Conservation (phyloP, 2,329 filamentous ascomycete genomes). For the Aspergillus clavatus region DNA sequence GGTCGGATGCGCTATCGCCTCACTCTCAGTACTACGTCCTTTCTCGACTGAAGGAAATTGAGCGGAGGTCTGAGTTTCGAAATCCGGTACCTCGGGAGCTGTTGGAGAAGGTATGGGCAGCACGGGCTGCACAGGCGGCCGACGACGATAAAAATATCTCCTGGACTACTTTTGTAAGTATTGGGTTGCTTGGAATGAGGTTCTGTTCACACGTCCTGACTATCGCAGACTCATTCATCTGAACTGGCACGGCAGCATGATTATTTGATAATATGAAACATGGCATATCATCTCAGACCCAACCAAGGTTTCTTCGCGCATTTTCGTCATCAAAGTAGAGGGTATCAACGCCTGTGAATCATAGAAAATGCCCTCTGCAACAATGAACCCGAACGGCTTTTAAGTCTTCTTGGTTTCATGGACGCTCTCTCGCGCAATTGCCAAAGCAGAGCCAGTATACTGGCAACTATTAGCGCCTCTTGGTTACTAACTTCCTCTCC, state of each 20-base stretch:
- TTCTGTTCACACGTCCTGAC: neutral
- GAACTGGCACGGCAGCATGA: constrained; percentile 23
- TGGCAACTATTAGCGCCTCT: constrained; percentile 3
- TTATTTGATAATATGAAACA: constrained; percentile 25
- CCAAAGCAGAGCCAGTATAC: constrained; percentile 4
- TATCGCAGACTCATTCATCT: constrained; percentile 19
- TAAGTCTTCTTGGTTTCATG: neutral
- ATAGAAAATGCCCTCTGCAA: neutral
- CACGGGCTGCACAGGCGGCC: constrained; percentile 15
- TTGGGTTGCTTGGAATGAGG: neutral
- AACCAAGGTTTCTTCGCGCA: too few relatives aligned
- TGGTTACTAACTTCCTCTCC: neutral
- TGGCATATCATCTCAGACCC: neutral
- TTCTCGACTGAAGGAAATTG: constrained; percentile 21
- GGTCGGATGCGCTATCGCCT: constrained; percentile 22
- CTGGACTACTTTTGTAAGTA: constrained; percentile 28
- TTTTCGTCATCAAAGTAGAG: too few relatives aligned
- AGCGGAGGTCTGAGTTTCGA: constrained; percentile 23
- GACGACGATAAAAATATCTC: constrained; percentile 22
- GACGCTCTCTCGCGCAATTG: constrained; percentile 1
- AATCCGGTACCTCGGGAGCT: constrained; percentile 19
- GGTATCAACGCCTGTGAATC: neutral
- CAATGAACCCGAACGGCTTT: too few relatives aligned
- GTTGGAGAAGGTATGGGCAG: constrained; percentile 25
- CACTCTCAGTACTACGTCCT: constrained; percentile 30